phyloP scores from a whole-genome alignment of 176 grass and related monocot species.

The Raddia guianensis region DNA sequence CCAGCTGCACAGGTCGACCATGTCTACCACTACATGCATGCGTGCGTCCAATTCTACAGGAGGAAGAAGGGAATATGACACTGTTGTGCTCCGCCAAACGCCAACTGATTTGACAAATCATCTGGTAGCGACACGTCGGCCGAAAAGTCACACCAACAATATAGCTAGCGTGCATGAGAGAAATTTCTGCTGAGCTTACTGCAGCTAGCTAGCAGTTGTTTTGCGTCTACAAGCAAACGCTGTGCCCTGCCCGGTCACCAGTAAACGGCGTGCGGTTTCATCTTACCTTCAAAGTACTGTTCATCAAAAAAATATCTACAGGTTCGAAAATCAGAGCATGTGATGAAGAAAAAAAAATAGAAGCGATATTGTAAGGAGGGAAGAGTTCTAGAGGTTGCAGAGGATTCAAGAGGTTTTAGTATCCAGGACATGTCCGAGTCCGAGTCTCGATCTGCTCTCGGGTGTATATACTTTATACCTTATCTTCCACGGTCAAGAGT shows the following conservation, averaged over 20 bases:
- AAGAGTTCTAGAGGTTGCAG: too few relatives aligned
- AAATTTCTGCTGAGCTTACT: not conserved
- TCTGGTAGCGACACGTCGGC: not conserved
- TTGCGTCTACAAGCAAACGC: not conserved
- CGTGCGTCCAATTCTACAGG: not conserved
- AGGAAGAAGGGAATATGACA: not conserved
- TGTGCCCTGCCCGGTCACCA: conserved; percentile 3
- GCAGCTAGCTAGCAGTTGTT: not conserved
- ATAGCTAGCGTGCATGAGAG: not conserved
- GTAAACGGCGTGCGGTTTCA: not conserved
- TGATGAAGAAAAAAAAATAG: too few relatives aligned
- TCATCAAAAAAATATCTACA: too few relatives aligned
- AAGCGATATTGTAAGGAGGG: too few relatives aligned
- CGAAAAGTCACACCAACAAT: conserved; percentile 19
- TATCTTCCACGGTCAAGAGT: too few relatives aligned
- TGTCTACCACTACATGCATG: too few relatives aligned
- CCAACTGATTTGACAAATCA: conserved; percentile 7
- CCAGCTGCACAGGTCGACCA: not conserved
- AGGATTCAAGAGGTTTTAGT: too few relatives aligned
- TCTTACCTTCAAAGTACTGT: too few relatives aligned
- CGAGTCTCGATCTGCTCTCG: too few relatives aligned
- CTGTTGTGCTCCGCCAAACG: not conserved
- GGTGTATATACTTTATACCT: too few relatives aligned
- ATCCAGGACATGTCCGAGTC: too few relatives aligned
- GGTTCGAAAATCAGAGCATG: too few relatives aligned